A percentile compares a stretch with the other conserved stretches of the same genome.
Conservation (phyloP, 768 basidiomycete genomes). For the Mrakia hoshinonis region DNA sequence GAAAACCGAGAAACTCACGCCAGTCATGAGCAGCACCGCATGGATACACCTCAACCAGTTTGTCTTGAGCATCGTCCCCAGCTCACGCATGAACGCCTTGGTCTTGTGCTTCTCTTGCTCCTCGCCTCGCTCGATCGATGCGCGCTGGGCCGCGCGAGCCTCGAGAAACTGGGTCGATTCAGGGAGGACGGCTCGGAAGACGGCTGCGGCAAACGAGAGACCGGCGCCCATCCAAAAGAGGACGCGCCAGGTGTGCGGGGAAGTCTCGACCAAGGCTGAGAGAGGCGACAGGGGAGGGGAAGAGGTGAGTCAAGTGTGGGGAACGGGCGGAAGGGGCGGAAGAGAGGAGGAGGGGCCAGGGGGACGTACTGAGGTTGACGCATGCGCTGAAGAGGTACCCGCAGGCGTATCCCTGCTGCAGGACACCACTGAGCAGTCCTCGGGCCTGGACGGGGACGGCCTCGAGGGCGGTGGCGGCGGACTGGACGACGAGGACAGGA, state of each 20-base stretch:
- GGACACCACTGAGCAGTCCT: conserved; percentile 70
- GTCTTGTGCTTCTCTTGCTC: conserved; percentile 49
- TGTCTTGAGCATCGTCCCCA: conserved; percentile 61
- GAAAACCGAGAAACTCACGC: too few relatives aligned
- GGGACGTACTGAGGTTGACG: conserved; percentile 27
- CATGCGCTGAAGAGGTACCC: conserved; percentile 48
- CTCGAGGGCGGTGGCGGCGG: conserved; percentile 64
- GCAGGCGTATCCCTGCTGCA: conserved; percentile 82
- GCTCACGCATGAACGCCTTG: conserved; percentile 61
- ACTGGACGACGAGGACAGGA: too few relatives aligned
- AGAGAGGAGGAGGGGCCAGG: background rate
- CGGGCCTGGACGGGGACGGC: conserved; percentile 78
- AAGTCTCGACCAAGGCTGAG: conserved; percentile 34
- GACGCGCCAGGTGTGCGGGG: conserved; percentile 56
- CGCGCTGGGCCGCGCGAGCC: conserved; percentile 46
- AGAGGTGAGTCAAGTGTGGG: conserved; percentile 51
- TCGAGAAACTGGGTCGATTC: conserved; percentile 68
- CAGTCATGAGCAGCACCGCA: conserved; percentile 70
- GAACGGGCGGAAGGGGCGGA: conserved; percentile 35
- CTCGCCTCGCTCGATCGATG: conserved; percentile 46
- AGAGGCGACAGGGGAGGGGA: background rate
- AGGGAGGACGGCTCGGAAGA: conserved; percentile 58
- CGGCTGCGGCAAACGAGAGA: conserved; percentile 48
- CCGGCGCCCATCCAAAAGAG: conserved; percentile 63
- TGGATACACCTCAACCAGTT: conserved; percentile 82